Base-by-base conservation (phyloP, 2,329 filamentous ascomycete species). In the Pyrenochaeta sp. region DNA sequence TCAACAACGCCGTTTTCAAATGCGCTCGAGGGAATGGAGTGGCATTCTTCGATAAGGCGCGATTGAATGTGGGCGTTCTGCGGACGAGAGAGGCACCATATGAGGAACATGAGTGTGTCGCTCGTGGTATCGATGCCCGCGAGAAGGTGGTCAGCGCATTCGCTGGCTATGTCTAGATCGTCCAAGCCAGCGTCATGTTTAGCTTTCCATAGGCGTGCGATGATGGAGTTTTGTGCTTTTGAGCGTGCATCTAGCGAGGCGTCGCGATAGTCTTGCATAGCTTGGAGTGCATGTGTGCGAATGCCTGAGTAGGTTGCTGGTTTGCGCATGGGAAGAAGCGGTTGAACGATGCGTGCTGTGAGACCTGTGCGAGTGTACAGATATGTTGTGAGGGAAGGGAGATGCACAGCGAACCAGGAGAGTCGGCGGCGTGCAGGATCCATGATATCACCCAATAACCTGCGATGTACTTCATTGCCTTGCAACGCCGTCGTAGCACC, bases 71-170 rank as follows among this genome's bases (percentile, higher is more conserved):
- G 53, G 5, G 64, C 51, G 49, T 84, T 32, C 78, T 73, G 0
- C 79, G 80, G 56, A 83, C 85, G 54, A 2, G 59, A 62, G 7
- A 62, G 36, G 28, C 45, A 53, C 56, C 62, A 65, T 5, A 60
- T 43, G 2, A 65, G 30, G 28, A 62, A 65, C 78, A 84, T 84
- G 1, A 84, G 58, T 0, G 82, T 82, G 49, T 86, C 82, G 25
- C 81, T 81, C 0, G 83, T 85, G 0, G 84, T 86, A 55, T 85
- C 82, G 9, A 85, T 83, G 3, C 52, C 84, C 0, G 83, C 84
- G 0, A 83, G 73, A 12, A 86, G 76, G 56, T 86, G 84, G 52
- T 86, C 84, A 0, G 83, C 83, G 12, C 77, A 80, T 67, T 86
- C 84, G 0, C 83, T 83, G 0, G 84, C 84, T 39, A 84, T 81